Conservation (phyloP, 768 basidiomycete genomes). For the Mycena haematopus region DNA sequence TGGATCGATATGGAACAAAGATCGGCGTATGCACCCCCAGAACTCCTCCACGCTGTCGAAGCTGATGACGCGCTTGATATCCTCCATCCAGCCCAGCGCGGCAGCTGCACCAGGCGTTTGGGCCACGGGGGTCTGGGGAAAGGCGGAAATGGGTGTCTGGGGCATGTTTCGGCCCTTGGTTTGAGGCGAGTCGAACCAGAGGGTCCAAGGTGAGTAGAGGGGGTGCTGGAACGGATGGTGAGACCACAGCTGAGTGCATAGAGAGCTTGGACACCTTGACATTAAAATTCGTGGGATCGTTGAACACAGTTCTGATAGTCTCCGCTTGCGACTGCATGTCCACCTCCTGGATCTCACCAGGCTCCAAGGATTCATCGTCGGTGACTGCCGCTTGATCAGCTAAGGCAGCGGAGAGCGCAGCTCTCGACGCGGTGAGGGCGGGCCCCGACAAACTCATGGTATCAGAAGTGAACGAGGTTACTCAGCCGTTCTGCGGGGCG, state of each 20-base stretch:
- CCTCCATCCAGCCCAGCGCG: conserved; percentile 97
- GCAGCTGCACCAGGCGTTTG: conserved; percentile 76
- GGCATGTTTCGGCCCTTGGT: conserved; percentile 91
- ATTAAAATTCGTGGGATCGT: conserved; percentile 90
- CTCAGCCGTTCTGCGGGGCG: no score
- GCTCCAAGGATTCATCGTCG: conserved; percentile 59
- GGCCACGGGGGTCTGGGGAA: conserved; percentile 76
- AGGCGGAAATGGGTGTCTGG: conserved; percentile 80
- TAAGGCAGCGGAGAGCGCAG: conserved; percentile 77
- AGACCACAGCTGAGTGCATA: conserved; percentile 12
- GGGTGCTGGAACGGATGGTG: conserved; percentile 70
- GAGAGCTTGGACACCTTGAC: conserved; percentile 72
- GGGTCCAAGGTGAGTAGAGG: conserved; percentile 92
- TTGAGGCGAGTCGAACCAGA: conserved; percentile 96
- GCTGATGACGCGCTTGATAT: conserved; percentile 94
- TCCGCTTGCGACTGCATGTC: conserved; percentile 86
- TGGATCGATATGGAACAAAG: conserved; percentile 11
- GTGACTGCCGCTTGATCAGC: conserved; percentile 55
- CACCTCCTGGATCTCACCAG: conserved; percentile 87
- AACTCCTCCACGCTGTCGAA: conserved; percentile 99
- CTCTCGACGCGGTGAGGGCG: conserved; percentile 80
- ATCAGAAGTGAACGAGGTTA: no score
- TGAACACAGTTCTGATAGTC: conserved; percentile 90
- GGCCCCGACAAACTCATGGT: conserved; percentile 56
- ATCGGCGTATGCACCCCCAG: conserved; percentile 80